Base-by-base conservation (phyloP, 495 filamentous ascomycete species). In the Cairneyella variabilis region DNA sequence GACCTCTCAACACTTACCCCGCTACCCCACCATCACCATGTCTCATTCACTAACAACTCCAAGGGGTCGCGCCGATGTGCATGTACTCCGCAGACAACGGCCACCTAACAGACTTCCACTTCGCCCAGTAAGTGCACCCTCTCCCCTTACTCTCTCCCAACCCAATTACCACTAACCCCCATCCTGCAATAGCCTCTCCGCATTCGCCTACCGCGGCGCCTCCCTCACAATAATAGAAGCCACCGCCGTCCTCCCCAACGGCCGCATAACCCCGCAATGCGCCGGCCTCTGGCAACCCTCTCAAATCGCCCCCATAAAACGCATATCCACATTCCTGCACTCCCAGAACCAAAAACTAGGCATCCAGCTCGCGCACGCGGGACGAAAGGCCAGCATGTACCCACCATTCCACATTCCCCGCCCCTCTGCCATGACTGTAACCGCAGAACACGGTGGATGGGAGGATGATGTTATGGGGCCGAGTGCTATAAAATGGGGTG, bases 341-440 rank as follows among this genome's bases (percentile, higher is more conserved):
- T 76, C 71, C 21, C 88, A 91, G 65, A 75, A 76, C 55, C 79
- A 80, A 55, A 82, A 88, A 62, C 67, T 84, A 30, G 85, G 77
- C 12, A 83, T 91, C 56, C 88, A 91, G 67, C 75, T 91, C 10
- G 82, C 71, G 3, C 88, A 91, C 61, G 85, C 86, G 18, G 88
- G 88, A 12, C 76, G 88, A 38, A 91, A 91, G 66, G 85, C 79
- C 1, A 83, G 79, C 58, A 81, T 75, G 0, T 62, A 82, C 1
- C 73, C 83, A 0, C 85, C 85, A 0, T 90, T 83, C 84, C 41
- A 84, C 14, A 68, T 63, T 4, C 51, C 56, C 27, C 41, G 64
- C 0, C 56, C 56, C 22, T 60, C 56, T 42, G 69, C 70, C 25
- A 62, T 80, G 9, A 73, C 74, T 10, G 71, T 77, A 0, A 69